Evolutionary conservation across 164 flowering plant species (phyloP).

Genomic region (Sextonia rubra): DNA sequence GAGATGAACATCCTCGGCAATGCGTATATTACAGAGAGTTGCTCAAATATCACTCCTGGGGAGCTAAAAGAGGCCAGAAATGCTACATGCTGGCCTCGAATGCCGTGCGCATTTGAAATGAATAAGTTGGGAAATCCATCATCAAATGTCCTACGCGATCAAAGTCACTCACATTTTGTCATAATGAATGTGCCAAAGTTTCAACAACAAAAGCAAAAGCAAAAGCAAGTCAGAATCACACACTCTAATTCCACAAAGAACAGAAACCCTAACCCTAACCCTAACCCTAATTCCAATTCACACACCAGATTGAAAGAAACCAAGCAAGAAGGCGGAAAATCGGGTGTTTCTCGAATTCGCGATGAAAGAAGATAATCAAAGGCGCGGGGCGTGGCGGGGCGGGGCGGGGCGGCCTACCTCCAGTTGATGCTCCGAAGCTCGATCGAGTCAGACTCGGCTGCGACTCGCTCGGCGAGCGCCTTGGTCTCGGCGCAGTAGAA

Average conservation of each 20-base stretch:
- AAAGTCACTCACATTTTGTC: too few species aligned
- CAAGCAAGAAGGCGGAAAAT: not conserved
- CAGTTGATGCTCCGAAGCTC: constrained; percentile 75
- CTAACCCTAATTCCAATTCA: too few species aligned
- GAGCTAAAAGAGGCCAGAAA: constrained; percentile 98
- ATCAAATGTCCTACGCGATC: constrained; percentile 60
- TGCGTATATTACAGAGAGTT: constrained; percentile 85
- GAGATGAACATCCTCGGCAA: constrained; percentile 80
- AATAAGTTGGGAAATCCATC: constrained; percentile 96
- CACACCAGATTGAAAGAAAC: not conserved
- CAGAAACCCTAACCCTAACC: too few species aligned
- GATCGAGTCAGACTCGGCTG: constrained; percentile 70
- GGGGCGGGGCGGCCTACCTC: constrained; percentile 52
- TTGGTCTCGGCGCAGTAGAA: constrained; percentile 75
- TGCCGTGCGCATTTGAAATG: constrained; percentile 87
- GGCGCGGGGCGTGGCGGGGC: too few species aligned
- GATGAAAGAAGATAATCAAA: not conserved
- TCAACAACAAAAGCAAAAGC: too few species aligned
- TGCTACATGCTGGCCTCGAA: constrained; percentile 92
- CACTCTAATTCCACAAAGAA: too few species aligned
- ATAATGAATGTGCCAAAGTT: too few species aligned
- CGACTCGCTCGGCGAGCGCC: constrained; percentile 68
- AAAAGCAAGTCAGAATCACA: too few species aligned
- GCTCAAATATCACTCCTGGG: constrained; percentile 93
- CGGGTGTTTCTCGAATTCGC: not conserved